phyloP scores from a whole-genome alignment of 192 early-diverging fungal genomes.

The Oehlia diaphana region DNA sequence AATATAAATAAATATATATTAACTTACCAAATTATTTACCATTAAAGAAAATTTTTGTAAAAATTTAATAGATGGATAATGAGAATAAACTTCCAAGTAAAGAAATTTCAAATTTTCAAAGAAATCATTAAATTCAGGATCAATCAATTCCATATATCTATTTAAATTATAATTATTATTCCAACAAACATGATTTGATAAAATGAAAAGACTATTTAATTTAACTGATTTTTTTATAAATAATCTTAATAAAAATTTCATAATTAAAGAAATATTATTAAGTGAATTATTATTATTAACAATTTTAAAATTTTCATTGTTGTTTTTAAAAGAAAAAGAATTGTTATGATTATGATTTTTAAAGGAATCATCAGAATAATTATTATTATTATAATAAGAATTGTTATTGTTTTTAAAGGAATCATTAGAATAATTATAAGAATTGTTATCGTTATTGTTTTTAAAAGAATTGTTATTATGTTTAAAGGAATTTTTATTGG shows the following conservation, averaged over 20 bases:
- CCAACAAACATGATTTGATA: not conserved
- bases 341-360: no score
- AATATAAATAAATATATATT: not conserved
- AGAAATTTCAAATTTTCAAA: not conserved
- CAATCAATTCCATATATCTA: slow-evolving; percentile 4
- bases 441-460: no score
- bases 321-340: no score
- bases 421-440: no score
- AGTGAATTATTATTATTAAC: no score
- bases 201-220: not conserved
- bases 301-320: no score
- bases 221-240: not conserved
- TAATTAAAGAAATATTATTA: not conserved
- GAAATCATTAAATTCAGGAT: not conserved
- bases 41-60: not conserved
- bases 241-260: not conserved
- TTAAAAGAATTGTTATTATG: no score
- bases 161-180: not conserved
- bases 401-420: no score
- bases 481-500: no score
- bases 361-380: no score
- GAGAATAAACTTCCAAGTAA: not conserved
- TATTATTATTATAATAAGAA: no score
- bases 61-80: not conserved
- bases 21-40: not conserved